Evolutionary conservation across 805 yeast genomes (phyloP), one percentile per base, ranked within the genome.

Genomic region (Komagataella kurtzmanii): DNA sequence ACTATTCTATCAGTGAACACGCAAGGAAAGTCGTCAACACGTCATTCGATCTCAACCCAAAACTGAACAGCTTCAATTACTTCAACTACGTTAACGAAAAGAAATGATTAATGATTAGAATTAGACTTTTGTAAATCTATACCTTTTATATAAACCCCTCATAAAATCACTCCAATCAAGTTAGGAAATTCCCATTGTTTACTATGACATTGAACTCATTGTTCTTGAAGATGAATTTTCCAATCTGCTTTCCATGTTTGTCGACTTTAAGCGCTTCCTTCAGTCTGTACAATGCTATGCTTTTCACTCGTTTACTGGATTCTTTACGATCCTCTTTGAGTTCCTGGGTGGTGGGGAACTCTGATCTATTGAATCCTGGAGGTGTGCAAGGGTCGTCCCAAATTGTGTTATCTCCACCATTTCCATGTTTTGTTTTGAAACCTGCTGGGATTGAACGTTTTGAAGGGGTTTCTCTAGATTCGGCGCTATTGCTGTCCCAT

Each of bases 301-400:
- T 61, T 45, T 60, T 58, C 3, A 72, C 61, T 17, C 72, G 49
- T 23, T 55, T 52, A 24, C 52, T 47, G 12, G 63, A 57, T 23
- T 51, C 56, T 17, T 48, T 47, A 55, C 68, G 70, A 52, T 73
- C 79, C 46, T 59, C 64, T 1, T 50, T 57, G 10, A 66, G 61
- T 56, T 81, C 79, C 54, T 78, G 85, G 0, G 84, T 76, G 4
- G 65, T 66, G 0, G 86, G 84, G 55, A 82, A 80, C 50, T 79
- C 85, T 21, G 80, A 67, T 45, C 79, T 63, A 55, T 77, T 80
- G 62, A 73, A 79, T 1, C 85, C 85, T 0, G 81, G 81, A 1
- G 85, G 85, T 1, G 65, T 61, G 51, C 59, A 63, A 47, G 63
- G 62, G 45, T 64, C 47, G 14, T 61, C 64, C 68, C 69, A 64